phyloP scores from a whole-genome alignment of 2,329 filamentous ascomycete genomes.

The Acrocalymma vagum region DNA sequence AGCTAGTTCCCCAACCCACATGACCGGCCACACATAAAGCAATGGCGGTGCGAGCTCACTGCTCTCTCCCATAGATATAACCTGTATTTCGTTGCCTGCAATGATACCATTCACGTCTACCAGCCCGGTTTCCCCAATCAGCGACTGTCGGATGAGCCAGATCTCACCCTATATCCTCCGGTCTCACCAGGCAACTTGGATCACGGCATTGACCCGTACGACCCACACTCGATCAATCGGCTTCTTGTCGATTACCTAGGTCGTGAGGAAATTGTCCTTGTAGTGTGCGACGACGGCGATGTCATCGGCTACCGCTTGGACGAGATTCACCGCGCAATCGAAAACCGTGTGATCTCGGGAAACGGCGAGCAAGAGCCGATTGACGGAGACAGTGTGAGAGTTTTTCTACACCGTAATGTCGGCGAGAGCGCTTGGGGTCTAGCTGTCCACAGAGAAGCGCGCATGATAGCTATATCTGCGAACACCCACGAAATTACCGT shows the following conservation, averaged over 20 bases:
- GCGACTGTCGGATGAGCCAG: conserved; percentile 41
- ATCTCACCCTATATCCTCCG: conserved; percentile 50
- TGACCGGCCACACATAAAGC: conserved; percentile 30
- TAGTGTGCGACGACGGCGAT: conserved; percentile 67
- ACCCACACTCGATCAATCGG: conserved; percentile 56
- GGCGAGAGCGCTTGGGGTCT: conserved; percentile 86
- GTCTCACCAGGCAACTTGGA: conserved; percentile 37
- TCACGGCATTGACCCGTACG: conserved; percentile 39
- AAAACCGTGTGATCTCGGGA: conserved; percentile 8
- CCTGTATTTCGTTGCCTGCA: conserved; percentile 58
- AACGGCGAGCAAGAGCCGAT: conserved; percentile 11
- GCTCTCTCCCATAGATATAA: conserved; percentile 56
- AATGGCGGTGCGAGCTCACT: conserved; percentile 56
- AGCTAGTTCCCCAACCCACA: conserved; percentile 19
- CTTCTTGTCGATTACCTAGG: conserved; percentile 55
- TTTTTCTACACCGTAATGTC: conserved; percentile 81
- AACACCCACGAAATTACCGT: conserved; percentile 71
- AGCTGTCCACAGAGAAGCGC: conserved; percentile 80
- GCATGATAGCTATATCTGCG: conserved; percentile 84
- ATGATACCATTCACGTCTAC: conserved; percentile 51
- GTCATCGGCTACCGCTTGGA: conserved; percentile 52
- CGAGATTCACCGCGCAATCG: conserved; percentile 33
- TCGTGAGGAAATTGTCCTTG: conserved; percentile 57
- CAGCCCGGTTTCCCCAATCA: conserved; percentile 55
- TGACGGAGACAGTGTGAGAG: conserved; percentile 54